Percentiles rank a stretch among this genome's conserved stretches.
These are phyloP conservation scores for Apiotrichum montevideense DNA, from an alignment of 1,284 basidiomycete species.

Conservation along the genomic window DNA sequence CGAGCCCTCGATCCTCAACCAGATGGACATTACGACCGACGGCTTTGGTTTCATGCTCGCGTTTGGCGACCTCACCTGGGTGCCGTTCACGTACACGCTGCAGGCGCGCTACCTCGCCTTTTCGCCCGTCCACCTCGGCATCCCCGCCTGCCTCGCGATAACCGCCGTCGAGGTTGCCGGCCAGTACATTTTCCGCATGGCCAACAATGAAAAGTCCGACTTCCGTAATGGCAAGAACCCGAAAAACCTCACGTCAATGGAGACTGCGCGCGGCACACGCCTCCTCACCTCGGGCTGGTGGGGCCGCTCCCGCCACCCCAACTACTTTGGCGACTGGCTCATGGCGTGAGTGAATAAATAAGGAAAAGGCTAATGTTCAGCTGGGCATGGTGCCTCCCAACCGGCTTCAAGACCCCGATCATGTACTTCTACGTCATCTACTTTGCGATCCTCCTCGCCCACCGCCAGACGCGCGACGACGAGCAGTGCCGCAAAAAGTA, in stretches of 20 bases:
- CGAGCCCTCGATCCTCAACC: slow-evolving; percentile 71
- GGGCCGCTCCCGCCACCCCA: slow-evolving; percentile 89
- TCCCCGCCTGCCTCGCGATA: slow-evolving; percentile 58
- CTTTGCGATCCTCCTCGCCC: slow-evolving; percentile 83
- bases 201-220: slow-evolving; percentile 92
- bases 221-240: slow-evolving; percentile 92
- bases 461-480: slow-evolving; percentile 86
- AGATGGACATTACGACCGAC: slow-evolving; percentile 97
- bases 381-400: slow-evolving; percentile 78
- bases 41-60: slow-evolving; percentile 99
- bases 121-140: slow-evolving; percentile 71
- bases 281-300: slow-evolving; percentile 96
- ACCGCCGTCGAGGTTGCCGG: slow-evolving; percentile 66
- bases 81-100: slow-evolving; percentile 89
- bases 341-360: slow-evolving; percentile 41
- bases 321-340: slow-evolving; percentile 62
- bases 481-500: slow-evolving; percentile 86
- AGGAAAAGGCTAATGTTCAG: neutral
- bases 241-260: slow-evolving; percentile 80
- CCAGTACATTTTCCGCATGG: slow-evolving; percentile 83
- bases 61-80: slow-evolving; percentile 88
- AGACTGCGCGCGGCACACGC: slow-evolving; percentile 80
- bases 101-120: slow-evolving; percentile 93
- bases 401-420: slow-evolving; percentile 83
- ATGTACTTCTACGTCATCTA: slow-evolving; percentile 94